Conservation (phyloP, 352 stramenopile genomes). For the Globisporangium uncinulatum region DNA sequence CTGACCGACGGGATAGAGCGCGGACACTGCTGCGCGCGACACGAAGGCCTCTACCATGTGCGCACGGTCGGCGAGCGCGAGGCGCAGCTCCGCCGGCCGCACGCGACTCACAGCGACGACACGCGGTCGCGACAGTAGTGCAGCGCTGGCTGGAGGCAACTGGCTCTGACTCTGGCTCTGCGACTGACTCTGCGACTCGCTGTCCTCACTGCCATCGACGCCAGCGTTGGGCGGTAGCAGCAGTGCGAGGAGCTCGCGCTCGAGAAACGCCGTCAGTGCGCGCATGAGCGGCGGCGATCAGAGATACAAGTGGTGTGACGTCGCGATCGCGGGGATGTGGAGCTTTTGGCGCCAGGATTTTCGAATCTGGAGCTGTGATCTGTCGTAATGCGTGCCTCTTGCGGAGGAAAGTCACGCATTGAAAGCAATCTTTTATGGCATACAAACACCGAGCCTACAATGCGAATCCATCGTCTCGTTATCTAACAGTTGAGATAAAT, state of each 20-base stretch:
- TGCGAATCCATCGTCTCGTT: too few species aligned
- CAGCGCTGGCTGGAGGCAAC: not conserved
- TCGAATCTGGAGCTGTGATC: not conserved
- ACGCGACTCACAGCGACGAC: conserved; percentile 50
- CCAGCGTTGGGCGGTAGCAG: conserved; percentile 32
- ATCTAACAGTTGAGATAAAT: too few species aligned
- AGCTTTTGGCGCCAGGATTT: not conserved
- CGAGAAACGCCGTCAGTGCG: conserved; percentile 41
- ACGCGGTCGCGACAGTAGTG: conserved; percentile 19
- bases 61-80: conserved; percentile 47
- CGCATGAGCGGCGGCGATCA: conserved; percentile 12
- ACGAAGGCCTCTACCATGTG: conserved; percentile 50
- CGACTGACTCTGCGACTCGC: conserved; percentile 34
- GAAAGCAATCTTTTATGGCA: too few species aligned
- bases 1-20: not conserved
- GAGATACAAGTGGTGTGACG: too few species aligned
- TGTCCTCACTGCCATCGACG: conserved; percentile 47
- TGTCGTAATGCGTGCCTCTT: not conserved
- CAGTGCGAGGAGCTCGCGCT: conserved; percentile 48
- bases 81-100: conserved; percentile 26
- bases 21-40: conserved; percentile 13
- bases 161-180: conserved; percentile 16
- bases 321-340: not conserved
- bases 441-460: too few species aligned
- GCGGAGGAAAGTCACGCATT: too few species aligned